Evolutionary conservation across 1,284 basidiomycete species (phyloP).

Genomic region (Vanrija humicola): DNA sequence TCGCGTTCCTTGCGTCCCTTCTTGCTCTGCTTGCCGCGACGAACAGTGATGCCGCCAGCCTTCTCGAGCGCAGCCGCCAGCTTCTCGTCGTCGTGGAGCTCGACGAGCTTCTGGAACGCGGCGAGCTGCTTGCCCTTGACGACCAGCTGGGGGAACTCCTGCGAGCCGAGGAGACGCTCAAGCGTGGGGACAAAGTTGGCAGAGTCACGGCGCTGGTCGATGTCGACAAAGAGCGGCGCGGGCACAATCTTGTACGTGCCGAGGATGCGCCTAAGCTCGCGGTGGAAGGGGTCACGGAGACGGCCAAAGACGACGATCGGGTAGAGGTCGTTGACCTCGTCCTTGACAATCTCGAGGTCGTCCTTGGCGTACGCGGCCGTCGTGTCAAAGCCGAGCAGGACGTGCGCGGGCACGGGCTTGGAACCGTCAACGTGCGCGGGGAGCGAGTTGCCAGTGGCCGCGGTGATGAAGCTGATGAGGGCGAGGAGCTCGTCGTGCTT

Average conservation of each 20-base stretch:
- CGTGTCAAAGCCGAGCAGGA: conserved; percentile 79
- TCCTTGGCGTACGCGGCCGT: conserved; percentile 55
- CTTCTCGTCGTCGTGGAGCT: conserved; percentile 55
- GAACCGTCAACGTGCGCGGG: conserved; percentile 62
- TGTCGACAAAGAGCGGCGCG: conserved; percentile 65
- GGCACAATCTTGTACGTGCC: conserved; percentile 61
- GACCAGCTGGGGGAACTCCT: conserved; percentile 65
- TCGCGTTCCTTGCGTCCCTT: too few species aligned
- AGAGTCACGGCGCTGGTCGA: conserved; percentile 63
- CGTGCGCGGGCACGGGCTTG: conserved; percentile 66
- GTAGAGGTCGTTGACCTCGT: conserved; percentile 62
- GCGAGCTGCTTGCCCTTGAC: conserved; percentile 63
- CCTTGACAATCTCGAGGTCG: conserved; percentile 40
- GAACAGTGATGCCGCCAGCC: background rate
- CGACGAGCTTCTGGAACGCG: conserved; percentile 4
- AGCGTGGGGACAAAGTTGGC: conserved; percentile 54
- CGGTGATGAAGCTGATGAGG: conserved; percentile 67
- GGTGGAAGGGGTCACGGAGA: conserved; percentile 55
- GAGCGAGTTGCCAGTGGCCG: conserved; percentile 71
- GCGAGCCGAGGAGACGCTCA: conserved; percentile 56
- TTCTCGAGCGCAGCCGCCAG: conserved; percentile 49
- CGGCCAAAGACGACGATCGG: conserved; percentile 75
- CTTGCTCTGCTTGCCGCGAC: too few species aligned
- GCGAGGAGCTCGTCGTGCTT: conserved; percentile 68
- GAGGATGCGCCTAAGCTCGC: conserved; percentile 65